Evolutionary conservation across 352 stramenopile species (phyloP), one percentile per base, ranked within the genome.

Genomic region (Globisporangium acanthophoron): DNA sequence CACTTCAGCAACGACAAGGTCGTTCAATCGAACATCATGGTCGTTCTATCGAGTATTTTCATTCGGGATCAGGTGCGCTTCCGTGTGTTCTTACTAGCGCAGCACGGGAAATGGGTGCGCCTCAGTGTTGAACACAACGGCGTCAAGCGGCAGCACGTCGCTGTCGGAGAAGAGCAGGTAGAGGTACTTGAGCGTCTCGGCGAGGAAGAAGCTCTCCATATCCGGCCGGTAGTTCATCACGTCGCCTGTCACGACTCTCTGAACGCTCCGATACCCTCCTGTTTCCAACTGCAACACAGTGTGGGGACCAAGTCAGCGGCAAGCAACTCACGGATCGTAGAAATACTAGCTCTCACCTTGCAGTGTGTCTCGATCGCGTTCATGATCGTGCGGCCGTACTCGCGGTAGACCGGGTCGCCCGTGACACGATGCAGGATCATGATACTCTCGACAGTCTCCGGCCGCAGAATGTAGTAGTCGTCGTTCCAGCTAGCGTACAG

Each of bases 141-240:
- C 64, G 56, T 96, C 68, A 29, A 96, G 69, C 6, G 73, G 59
- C 15, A 96, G 48, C 37, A 92, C 45, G 31, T 85, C 66, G 39
- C 86, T 78, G 39, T 90, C 78, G 29, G 71, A 85, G 64, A 96
- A 96, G 31, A 96, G 74, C 60, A 97, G 59, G 56, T 90, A 96
- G 13, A 97, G 73, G 61, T 97, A 97, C 69, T 97, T 97, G 64
- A 97, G 72, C 41, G 91, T 97, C 74, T 97, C 88, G n/a, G 80
- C 85, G 45, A 97, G 49, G 65, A 97, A 97, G 52, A 91, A 97
- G 29, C 81, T 96, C 44, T 94, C 82, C 85, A 96, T 96, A 0
- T 71, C 66, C 5, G 49, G 55, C 1, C 63, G 55, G n/a, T 73
- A 69, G 12, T 65, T 70, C 24, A 55, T 52, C n/a, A 59, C 54